phyloP scores from a whole-genome alignment of 2,329 filamentous ascomycete species.

The Colletotrichum liaoningense region DNA sequence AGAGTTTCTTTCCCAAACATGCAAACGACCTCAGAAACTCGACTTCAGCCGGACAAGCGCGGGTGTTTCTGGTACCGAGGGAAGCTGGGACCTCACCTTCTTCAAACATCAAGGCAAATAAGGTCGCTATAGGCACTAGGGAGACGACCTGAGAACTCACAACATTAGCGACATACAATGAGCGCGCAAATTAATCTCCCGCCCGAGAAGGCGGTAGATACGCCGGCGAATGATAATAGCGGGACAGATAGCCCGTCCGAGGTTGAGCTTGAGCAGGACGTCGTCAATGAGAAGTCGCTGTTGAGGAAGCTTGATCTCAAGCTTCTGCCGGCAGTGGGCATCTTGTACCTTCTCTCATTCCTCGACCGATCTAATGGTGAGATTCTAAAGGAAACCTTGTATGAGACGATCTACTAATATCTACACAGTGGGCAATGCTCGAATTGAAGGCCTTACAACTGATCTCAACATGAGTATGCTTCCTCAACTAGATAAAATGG shows the following conservation, averaged over 20 bases:
- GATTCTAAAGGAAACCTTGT: slow-evolving; percentile 42
- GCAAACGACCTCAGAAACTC: neutral
- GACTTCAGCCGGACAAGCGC: neutral
- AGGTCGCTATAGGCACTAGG: no score
- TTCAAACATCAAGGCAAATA: no score
- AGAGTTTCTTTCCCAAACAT: slow-evolving; percentile 3
- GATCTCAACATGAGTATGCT: slow-evolving; percentile 65
- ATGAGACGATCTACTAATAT: slow-evolving; percentile 36
- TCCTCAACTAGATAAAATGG: no score
- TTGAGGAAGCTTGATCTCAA: slow-evolving; percentile 66
- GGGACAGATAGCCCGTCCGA: slow-evolving; percentile 26
- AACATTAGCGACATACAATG: neutral
- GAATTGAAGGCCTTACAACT: slow-evolving; percentile 64
- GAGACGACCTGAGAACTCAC: neutral
- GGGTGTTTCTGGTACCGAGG: neutral
- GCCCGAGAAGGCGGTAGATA: slow-evolving; percentile 25
- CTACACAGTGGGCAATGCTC: slow-evolving; percentile 66
- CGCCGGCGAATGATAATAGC: slow-evolving; percentile 9
- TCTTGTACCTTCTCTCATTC: slow-evolving; percentile 68
- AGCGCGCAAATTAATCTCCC: slow-evolving; percentile 10
- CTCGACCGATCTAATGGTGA: slow-evolving; percentile 68
- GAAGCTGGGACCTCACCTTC: neutral
- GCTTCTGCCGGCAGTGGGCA: slow-evolving; percentile 64
- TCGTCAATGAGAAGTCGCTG: slow-evolving; percentile 66
- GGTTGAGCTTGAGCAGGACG: slow-evolving; percentile 10